Percentiles rank a stretch among this genome's conserved stretches.
These are phyloP conservation scores for Tribonema minus DNA, from an alignment of 108 stramenopile species.

Conservation along the genomic window DNA sequence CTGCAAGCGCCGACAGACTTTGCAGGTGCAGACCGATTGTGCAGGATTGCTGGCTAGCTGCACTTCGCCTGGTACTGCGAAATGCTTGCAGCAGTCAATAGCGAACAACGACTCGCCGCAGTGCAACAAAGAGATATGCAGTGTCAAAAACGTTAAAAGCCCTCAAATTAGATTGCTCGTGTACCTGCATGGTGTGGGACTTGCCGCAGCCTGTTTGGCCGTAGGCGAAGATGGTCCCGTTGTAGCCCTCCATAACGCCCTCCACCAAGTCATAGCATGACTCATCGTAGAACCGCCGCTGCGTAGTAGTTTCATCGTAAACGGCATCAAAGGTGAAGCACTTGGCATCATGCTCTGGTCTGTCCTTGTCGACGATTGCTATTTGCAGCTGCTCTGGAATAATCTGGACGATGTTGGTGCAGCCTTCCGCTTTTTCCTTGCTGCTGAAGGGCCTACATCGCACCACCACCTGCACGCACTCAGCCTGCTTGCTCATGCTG, in stretches of 20 bases:
- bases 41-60: too few species aligned
- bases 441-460: constrained; percentile 57
- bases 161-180: too few species aligned
- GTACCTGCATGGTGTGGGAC: constrained; percentile 64
- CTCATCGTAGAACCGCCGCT: constrained; percentile 61
- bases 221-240: constrained; percentile 67
- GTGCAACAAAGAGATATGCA: too few species aligned
- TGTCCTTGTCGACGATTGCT: constrained; percentile 20
- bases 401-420: constrained; percentile 36
- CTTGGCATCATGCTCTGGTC: constrained; percentile 31
- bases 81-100: too few species aligned
- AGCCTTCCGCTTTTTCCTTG: constrained; percentile 50
- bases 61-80: too few species aligned
- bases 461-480: constrained; percentile 61
- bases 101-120: too few species aligned
- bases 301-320: constrained; percentile 55
- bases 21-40: too few species aligned
- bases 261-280: constrained; percentile 60
- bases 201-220: constrained; percentile 55
- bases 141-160: too few species aligned
- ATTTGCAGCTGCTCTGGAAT: constrained; percentile 42
- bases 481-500: constrained; percentile 28
- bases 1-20: too few species aligned
- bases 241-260: constrained; percentile 62
- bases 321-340: constrained; percentile 61